Evolutionary conservation across 345 rosid genomes (phyloP).

Genomic region (Citrus glauca): DNA sequence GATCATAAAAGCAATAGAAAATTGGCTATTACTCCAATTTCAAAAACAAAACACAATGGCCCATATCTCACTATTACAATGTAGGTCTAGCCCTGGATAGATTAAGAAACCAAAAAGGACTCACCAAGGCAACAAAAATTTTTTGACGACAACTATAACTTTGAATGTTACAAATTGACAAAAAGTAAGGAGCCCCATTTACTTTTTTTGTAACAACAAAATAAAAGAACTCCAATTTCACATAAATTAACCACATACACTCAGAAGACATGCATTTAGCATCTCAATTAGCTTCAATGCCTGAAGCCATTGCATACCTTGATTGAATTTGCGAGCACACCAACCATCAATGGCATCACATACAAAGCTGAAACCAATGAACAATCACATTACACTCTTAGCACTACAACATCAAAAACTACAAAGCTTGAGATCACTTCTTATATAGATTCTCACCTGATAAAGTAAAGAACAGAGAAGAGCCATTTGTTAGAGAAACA

Average conservation of each 20-base stretch:
- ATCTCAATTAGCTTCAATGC: background rate
- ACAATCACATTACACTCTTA: slow-evolving; percentile 6
- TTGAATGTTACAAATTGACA: background rate
- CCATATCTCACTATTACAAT: background rate
- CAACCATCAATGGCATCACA: slow-evolving; percentile 94
- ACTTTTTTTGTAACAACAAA: background rate
- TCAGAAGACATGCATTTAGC: background rate
- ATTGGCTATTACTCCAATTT: background rate
- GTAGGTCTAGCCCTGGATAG: background rate
- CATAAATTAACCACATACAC: background rate
- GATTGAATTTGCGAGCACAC: slow-evolving; percentile 95
- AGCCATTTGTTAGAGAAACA: slow-evolving; percentile 79
- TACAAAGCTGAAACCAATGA: slow-evolving; percentile 59
- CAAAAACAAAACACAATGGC: background rate
- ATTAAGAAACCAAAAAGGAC: background rate
- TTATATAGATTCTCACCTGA: slow-evolving; percentile 43
- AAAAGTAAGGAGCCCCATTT: background rate
- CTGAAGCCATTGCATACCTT: slow-evolving; percentile 40
- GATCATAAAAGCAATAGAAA: background rate
- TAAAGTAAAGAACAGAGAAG: slow-evolving; percentile 66
- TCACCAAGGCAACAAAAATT: background rate
- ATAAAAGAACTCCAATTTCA: background rate
- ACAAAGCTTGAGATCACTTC: slow-evolving; percentile 1
- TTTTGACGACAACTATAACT: background rate
- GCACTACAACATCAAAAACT: background rate